Conservation (phyloP, 257 asterid species). For the Solanum chmielewskii region DNA sequence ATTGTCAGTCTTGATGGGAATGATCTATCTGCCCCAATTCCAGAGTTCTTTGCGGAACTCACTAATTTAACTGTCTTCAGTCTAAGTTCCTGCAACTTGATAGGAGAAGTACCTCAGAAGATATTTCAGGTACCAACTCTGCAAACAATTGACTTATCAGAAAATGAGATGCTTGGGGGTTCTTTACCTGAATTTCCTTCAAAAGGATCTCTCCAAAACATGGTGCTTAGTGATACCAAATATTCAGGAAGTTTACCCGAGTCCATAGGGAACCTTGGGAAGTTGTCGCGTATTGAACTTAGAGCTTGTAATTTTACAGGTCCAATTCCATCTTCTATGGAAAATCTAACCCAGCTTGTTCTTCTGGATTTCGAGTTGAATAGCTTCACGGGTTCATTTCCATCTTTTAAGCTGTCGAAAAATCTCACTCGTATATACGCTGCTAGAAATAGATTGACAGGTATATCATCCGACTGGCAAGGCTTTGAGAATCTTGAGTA, state of each 20-base stretch:
- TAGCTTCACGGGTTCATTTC: conserved; percentile 29
- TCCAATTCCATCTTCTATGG: conserved; percentile 33
- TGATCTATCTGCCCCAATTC: conserved; percentile 23
- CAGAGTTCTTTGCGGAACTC: conserved; percentile 29
- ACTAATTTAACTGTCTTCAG: conserved; percentile 19
- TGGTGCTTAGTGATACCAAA: conserved; percentile 25
- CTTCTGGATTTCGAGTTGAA: conserved; percentile 25
- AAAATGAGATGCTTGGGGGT: conserved; percentile 34
- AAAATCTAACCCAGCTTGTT: conserved; percentile 26
- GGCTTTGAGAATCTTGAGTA: conserved; percentile 25
- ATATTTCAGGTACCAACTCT: conserved; percentile 34
- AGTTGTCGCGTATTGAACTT: conserved; percentile 26
- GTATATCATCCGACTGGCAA: conserved; percentile 21
- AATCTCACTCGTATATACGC: conserved; percentile 16
- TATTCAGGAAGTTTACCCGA: conserved; percentile 38
- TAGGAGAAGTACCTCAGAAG: conserved; percentile 25
- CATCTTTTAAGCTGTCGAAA: conserved; percentile 29
- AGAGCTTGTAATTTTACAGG: conserved; percentile 33
- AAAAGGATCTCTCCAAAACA: conserved; percentile 25
- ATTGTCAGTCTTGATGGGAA: conserved; percentile 30
- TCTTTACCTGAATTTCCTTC: conserved; percentile 40
- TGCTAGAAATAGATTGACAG: conserved; percentile 18
- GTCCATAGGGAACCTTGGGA: conserved; percentile 33
- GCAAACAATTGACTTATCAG: conserved; percentile 21
- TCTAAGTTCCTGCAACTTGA: conserved; percentile 19